phyloP scores from a whole-genome alignment of 2,329 filamentous ascomycete species.

The Colletotrichum sansevieriae region DNA sequence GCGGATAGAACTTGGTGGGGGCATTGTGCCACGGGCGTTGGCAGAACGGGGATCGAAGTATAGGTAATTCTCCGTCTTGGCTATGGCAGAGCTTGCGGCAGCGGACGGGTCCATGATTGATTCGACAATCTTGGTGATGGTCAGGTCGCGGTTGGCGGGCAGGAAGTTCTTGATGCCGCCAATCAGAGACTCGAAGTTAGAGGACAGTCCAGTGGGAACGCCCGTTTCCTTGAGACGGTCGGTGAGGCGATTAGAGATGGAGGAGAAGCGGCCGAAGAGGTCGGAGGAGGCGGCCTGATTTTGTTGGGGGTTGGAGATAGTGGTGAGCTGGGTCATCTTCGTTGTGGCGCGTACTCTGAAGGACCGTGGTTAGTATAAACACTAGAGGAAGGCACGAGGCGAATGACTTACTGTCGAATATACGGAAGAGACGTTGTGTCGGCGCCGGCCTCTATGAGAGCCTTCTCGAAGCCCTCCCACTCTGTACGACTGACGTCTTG shows the following conservation, averaged over 20 bases:
- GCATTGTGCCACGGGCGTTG: conserved; percentile 92
- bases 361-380: conserved; percentile 13
- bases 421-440: conserved; percentile 86
- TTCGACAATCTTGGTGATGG: conserved; percentile 97
- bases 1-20: conserved; percentile 76
- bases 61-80: conserved; percentile 95
- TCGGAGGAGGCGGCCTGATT: conserved; percentile 75
- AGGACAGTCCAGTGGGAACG: conserved; percentile 75
- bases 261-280: conserved; percentile 93
- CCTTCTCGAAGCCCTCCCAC: conserved; percentile 87
- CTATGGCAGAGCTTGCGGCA: conserved; percentile 90
- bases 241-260: conserved; percentile 90
- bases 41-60: conserved; percentile 97
- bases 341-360: conserved; percentile 88
- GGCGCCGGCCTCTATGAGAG: conserved; percentile 79
- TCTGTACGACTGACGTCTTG: conserved; percentile 86
- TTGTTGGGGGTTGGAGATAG: conserved; percentile 81
- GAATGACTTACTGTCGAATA: conserved; percentile 78
- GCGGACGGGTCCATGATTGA: conserved; percentile 96
- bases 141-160: conserved; percentile 95
- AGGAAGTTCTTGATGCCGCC: conserved; percentile 98
- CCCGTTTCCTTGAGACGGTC: conserved; percentile 93
- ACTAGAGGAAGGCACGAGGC: background rate
- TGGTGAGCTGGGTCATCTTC: conserved; percentile 97
- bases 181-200: conserved; percentile 94